Evolutionary conservation across 2,329 filamentous ascomycete species (phyloP).

Genomic region (Paraconiothyrium sp.): DNA sequence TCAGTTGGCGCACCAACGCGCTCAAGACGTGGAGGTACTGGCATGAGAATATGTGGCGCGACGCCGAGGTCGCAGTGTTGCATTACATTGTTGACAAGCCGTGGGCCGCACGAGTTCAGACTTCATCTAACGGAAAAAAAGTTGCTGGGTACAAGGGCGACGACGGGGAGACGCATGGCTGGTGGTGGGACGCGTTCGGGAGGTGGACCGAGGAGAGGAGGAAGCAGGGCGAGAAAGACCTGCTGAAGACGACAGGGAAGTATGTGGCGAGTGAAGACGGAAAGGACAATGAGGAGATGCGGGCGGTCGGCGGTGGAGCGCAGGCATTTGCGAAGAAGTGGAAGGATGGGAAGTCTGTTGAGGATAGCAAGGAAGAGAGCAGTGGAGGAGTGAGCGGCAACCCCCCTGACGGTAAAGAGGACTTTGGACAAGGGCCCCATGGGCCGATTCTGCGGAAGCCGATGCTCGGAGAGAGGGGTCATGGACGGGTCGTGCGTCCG

Average conservation of each 20-base stretch:
- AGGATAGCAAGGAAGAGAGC: constrained; percentile 14
- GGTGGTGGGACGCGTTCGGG: constrained; percentile 62
- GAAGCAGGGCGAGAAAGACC: constrained; percentile 27
- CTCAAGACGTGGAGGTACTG: constrained; percentile 65
- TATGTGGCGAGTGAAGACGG: constrained; percentile 37
- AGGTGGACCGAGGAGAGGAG: constrained; percentile 50
- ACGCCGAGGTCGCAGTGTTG: constrained; percentile 58
- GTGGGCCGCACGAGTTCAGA: constrained; percentile 57
- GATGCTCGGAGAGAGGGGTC: constrained; percentile 38
- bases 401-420: not conserved
- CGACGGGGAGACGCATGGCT: constrained; percentile 62
- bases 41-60: constrained; percentile 62
- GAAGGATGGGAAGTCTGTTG: constrained; percentile 14
- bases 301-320: constrained; percentile 40
- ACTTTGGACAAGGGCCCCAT: constrained; percentile 17
- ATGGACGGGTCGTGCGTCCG: constrained; percentile 38
- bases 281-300: constrained; percentile 39
- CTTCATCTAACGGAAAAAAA: constrained; percentile 17
- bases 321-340: constrained; percentile 46
- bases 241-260: constrained; percentile 29
- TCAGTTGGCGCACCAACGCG: constrained; percentile 63
- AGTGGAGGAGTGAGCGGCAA: not conserved
- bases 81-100: constrained; percentile 68
- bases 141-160: constrained; percentile 59
- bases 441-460: constrained; percentile 29